Conservation (phyloP, 495 filamentous ascomycete species). For the Bryoglossum gracile region DNA sequence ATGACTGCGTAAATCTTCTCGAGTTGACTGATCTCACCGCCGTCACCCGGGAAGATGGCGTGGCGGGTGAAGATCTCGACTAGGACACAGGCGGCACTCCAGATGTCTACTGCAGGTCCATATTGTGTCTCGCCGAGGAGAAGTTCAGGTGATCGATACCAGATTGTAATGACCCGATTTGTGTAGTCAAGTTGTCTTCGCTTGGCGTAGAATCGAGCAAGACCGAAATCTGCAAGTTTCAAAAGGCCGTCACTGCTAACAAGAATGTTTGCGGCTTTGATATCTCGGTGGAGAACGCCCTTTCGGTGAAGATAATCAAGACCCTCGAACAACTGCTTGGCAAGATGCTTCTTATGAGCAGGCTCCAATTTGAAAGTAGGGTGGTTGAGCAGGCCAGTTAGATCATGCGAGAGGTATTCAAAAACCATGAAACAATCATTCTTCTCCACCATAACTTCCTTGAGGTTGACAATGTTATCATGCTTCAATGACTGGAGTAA, state of each 20-base stretch:
- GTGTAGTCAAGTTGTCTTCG: conserved; percentile 92
- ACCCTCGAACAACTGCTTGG: conserved; percentile 89
- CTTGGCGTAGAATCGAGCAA: conserved; percentile 96
- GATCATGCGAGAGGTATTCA: conserved; percentile 94
- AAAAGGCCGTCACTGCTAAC: conserved; percentile 81
- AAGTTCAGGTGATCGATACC: conserved; percentile 92
- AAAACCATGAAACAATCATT: conserved; percentile 99
- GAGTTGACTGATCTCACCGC: conserved; percentile 88
- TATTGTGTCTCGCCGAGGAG: conserved; percentile 92
- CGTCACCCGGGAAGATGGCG: conserved; percentile 93
- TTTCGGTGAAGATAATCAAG: conserved; percentile 90
- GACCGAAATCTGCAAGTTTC: conserved; percentile 93
- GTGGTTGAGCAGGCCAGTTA: conserved; percentile 84
- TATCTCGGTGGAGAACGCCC: conserved; percentile 91
- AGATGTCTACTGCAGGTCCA: conserved; percentile 91
- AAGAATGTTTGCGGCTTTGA: conserved; percentile 91
- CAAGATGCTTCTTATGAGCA: conserved; percentile 88
- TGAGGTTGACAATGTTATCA: conserved; percentile 76
- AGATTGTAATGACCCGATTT: conserved; percentile 96
- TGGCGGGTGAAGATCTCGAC: conserved; percentile 94
- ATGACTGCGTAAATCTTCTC: conserved; percentile 93
- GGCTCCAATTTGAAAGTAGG: conserved; percentile 82
- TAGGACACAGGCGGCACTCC: conserved; percentile 95
- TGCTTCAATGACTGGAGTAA: conserved; percentile 90
- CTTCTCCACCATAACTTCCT: conserved; percentile 96